These are phyloP conservation scores for Candida morakotiae DNA, from an alignment of 805 yeast species.

Conservation along the genomic window DNA sequence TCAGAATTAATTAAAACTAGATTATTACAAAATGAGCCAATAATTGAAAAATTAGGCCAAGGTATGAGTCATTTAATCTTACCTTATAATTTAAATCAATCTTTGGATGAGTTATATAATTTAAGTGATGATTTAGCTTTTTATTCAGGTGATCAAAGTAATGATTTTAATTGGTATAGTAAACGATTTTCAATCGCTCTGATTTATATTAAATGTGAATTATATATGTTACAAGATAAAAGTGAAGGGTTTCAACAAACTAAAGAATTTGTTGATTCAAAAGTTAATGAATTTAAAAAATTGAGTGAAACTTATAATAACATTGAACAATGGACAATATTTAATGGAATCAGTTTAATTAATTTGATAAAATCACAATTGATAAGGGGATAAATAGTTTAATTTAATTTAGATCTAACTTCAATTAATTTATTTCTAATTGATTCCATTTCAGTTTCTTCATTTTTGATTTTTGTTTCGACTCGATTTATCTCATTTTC, in stretches of 20 bases:
- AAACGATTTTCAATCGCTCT: slow-evolving; percentile 69
- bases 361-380: slow-evolving; percentile 72
- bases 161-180: slow-evolving; percentile 91
- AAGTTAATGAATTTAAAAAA: slow-evolving; percentile 48
- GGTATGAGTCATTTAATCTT: slow-evolving; percentile 60
- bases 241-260: slow-evolving; percentile 57
- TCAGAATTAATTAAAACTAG: slow-evolving; percentile 46
- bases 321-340: slow-evolving; percentile 72
- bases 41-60: slow-evolving; percentile 38
- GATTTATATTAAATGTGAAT: slow-evolving; percentile 70
- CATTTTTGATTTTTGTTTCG: slow-evolving; percentile 56
- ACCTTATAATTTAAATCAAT: slow-evolving; percentile 56
- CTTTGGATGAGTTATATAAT: slow-evolving; percentile 66
- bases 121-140: slow-evolving; percentile 81
- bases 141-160: slow-evolving; percentile 73
- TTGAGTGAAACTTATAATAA: slow-evolving; percentile 60
- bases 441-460: slow-evolving; percentile 49
- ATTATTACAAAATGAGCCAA: slow-evolving; percentile 47
- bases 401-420: slow-evolving; percentile 25
- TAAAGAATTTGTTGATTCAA: slow-evolving; percentile 55
- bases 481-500: slow-evolving; percentile 69
- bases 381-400: slow-evolving; percentile 55
- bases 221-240: slow-evolving; percentile 74
- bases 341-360: slow-evolving; percentile 57
- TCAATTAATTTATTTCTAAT: slow-evolving; percentile 53